Evolutionary conservation across 176 grass and related monocot species (phyloP), one percentile per base, ranked within the genome.

Genomic region (Lolium rigidum): DNA sequence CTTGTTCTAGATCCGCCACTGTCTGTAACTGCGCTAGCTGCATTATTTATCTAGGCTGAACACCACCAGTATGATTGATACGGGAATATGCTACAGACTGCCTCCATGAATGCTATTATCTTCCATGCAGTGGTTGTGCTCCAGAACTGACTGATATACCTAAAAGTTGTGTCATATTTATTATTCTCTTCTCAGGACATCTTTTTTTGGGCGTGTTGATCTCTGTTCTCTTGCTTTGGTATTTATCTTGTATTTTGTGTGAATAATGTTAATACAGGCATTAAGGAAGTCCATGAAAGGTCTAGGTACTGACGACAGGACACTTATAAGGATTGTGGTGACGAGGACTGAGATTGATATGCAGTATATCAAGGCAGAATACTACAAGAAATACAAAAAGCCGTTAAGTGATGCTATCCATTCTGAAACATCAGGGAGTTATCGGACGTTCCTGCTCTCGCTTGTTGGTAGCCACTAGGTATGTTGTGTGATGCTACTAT

Each of bases 281-380:
- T 83, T 99, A 77, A 78, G 86, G n/a, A 99, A 97, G 79, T 64
- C 97, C 83, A 99, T 97, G 97, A 97, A 90, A 89, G 94, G 97
- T 49, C 60, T 99, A 47, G 94, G 97, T 28, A 99, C 94, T 14
- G 87, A 97, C 87, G 94, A 99, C 83, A 86, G 75, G 10, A 90
- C 94, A 77, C 90, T 99, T 74, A 81, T 92, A 80, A 90, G 97
- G 90, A 67, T 97, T 16, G 87, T 97, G 31, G 92, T 94, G 37
- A 97, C 97, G 9, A 87, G 97, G 87, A 82, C 92, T 66, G 97
- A 99, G 87, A 97, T 99, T 70, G 97, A 99, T 54, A 99, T 99
- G 97, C 97, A 94, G 47, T 99, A 99, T 77, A 93, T 99, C 70
- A 99, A 99, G 77, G 90, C 87, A 60, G 94, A 92, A 54, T 97